These are phyloP conservation scores for Barbatosphaeria neglecta DNA, from an alignment of 495 filamentous ascomycete genomes.

Conservation along the genomic window DNA sequence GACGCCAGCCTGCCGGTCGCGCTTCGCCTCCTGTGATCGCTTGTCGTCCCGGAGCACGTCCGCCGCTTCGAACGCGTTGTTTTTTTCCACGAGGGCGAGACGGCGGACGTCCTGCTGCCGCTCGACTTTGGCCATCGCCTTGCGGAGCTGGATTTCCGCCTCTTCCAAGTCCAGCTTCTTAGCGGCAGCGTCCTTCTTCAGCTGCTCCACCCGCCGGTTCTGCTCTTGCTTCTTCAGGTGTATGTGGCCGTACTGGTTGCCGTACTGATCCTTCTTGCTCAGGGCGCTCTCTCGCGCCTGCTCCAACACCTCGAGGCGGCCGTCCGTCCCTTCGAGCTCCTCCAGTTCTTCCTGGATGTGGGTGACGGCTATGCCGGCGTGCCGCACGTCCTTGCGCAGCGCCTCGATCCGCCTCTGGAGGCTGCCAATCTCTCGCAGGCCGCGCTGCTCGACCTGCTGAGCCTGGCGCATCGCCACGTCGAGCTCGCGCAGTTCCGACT, in stretches of 20 bases:
- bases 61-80: slow-evolving; percentile 43
- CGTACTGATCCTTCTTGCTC: slow-evolving; percentile 22
- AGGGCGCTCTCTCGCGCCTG: slow-evolving; percentile 18
- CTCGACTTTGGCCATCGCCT: slow-evolving; percentile 47
- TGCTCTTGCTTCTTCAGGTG: slow-evolving; percentile 22
- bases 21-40: slow-evolving; percentile 30
- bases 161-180: slow-evolving; percentile 29
- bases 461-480: slow-evolving; percentile 32
- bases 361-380: slow-evolving; percentile 11
- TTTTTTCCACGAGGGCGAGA: slow-evolving; percentile 52
- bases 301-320: slow-evolving; percentile 21
- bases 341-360: slow-evolving; percentile 25
- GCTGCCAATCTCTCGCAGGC: slow-evolving; percentile 44
- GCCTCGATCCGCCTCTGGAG: slow-evolving; percentile 26
- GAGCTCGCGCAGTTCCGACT: slow-evolving; percentile 25
- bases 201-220: slow-evolving; percentile 19
- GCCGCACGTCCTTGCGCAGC: slow-evolving; percentile 14
- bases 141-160: slow-evolving; percentile 33
- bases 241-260: slow-evolving; percentile 28
- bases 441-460: slow-evolving; percentile 43
- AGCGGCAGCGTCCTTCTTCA: slow-evolving; percentile 11
- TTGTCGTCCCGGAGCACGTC: slow-evolving; percentile 38
- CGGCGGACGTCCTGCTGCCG: slow-evolving; percentile 38
- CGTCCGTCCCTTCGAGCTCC: slow-evolving; percentile 30
- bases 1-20: slow-evolving; percentile 27